phyloP scores from a whole-genome alignment of 352 stramenopile genomes.

The Phytophthora cryptogea region DNA sequence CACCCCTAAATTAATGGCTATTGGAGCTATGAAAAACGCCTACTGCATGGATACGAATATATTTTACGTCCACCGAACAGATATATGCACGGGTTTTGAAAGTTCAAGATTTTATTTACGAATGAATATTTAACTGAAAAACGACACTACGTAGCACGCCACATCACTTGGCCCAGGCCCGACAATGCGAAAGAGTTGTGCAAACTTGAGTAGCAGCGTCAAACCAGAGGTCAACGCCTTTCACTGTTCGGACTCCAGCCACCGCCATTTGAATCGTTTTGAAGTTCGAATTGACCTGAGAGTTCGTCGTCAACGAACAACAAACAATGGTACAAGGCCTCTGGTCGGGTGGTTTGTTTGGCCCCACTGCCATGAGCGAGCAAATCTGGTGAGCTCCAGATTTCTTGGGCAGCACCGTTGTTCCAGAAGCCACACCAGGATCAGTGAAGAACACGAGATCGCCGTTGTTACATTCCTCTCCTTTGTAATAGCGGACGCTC shows the following conservation, averaged over 20 bases:
- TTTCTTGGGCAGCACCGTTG: constrained; percentile 1
- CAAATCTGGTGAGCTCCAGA: neutral
- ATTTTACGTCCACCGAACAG: no score
- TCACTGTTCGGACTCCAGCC: neutral
- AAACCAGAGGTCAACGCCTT: neutral
- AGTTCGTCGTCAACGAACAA: no score
- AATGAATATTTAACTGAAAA: no score
- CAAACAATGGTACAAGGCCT: neutral
- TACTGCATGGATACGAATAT: no score
- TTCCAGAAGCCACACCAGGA: neutral
- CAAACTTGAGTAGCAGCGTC: neutral
- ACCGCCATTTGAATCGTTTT: neutral
- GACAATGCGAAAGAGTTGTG: neutral
- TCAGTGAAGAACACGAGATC: neutral
- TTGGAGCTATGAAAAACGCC: no score
- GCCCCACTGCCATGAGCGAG: constrained; percentile 1
- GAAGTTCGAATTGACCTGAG: no score
- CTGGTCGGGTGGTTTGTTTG: neutral
- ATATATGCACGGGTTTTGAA: no score
- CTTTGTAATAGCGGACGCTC: neutral
- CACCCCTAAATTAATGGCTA: no score
- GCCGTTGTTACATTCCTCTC: neutral
- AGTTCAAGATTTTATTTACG: no score
- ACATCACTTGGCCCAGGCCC: constrained; percentile 4
- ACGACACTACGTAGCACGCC: neutral